Percentiles rank a stretch among this genome's conserved stretches.
phyloP scores from a whole-genome alignment of 2,329 filamentous ascomycete genomes.

The Sporothrix curviconia region DNA sequence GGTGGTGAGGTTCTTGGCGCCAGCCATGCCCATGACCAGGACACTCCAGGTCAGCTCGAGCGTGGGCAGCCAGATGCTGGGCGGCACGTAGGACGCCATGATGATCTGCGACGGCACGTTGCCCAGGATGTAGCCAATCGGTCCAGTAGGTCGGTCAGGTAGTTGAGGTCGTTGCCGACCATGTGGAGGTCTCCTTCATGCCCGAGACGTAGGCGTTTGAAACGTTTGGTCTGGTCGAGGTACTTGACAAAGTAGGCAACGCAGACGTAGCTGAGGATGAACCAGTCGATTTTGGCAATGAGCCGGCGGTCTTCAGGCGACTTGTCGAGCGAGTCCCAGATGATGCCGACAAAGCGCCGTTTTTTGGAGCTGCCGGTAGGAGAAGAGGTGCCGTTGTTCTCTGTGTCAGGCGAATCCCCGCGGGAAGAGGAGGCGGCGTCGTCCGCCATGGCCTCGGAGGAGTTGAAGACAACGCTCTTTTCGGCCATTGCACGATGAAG shows the following conservation, averaged over 20 bases:
- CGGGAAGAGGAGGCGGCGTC: not conserved
- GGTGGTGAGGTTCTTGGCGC: constrained; percentile 31
- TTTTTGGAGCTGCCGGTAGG: not conserved
- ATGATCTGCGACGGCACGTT: constrained; percentile 34
- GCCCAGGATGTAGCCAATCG: constrained; percentile 52
- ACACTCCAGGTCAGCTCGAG: constrained; percentile 30
- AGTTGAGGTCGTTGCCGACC: constrained; percentile 44
- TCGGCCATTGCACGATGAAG: not conserved
- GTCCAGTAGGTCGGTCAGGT: constrained; percentile 47
- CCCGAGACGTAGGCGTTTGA: constrained; percentile 37
- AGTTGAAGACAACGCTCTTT: not conserved
- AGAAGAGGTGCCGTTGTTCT: not conserved
- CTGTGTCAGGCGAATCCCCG: not conserved
- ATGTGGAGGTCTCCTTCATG: constrained; percentile 47
- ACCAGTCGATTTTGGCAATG: constrained; percentile 31
- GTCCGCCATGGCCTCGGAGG: not conserved
- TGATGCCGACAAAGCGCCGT: constrained; percentile 26
- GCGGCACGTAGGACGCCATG: constrained; percentile 31
- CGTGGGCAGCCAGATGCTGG: constrained; percentile 34
- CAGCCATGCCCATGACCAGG: constrained; percentile 29
- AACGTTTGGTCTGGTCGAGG: constrained; percentile 30
- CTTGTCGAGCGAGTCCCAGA: constrained; percentile 32
- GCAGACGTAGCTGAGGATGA: constrained; percentile 31
- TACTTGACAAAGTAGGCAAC: constrained; percentile 35
- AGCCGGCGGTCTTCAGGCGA: constrained; percentile 28